These are phyloP conservation scores for Solanum medicagineum DNA, from an alignment of 257 asterid genomes.

Conservation along the genomic window DNA sequence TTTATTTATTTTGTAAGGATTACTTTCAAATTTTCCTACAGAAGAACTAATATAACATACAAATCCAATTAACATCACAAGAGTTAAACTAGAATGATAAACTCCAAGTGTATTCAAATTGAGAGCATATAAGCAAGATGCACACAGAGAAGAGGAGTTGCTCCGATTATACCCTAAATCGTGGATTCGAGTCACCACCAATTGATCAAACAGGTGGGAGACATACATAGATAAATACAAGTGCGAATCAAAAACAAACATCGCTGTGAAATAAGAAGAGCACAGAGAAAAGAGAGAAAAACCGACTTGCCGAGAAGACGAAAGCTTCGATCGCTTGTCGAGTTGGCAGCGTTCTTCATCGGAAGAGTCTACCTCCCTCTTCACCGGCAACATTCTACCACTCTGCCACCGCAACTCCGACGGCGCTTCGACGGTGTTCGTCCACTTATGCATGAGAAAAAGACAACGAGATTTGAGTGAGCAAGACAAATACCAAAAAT, in stretches of 20 bases:
- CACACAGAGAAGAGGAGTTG: not conserved
- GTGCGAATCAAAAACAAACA: not conserved
- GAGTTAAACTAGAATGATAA: not conserved
- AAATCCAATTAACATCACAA: not conserved
- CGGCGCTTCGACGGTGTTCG: slow-evolving; percentile 11
- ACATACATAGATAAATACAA: too few species aligned
- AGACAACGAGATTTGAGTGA: not conserved
- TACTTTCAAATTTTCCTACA: not conserved
- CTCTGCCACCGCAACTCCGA: slow-evolving; percentile 3
- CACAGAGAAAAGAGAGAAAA: not conserved
- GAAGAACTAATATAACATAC: not conserved
- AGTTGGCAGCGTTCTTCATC: slow-evolving; percentile 30
- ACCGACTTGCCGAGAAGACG: slow-evolving; percentile 9
- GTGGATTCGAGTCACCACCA: too few species aligned
- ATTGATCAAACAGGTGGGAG: too few species aligned
- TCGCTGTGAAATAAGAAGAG: not conserved
- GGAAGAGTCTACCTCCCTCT: slow-evolving; percentile 26
- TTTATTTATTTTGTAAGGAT: too few species aligned
- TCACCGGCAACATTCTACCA: slow-evolving; percentile 20
- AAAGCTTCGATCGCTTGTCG: slow-evolving; percentile 30
- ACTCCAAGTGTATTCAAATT: not conserved
- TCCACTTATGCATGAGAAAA: not conserved
- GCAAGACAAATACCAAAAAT: not conserved
- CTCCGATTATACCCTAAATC: too few species aligned
- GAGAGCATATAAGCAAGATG: not conserved